Evolutionary conservation across 345 rosid genomes (phyloP).

Genomic region (rapeseed (Brassica napus)): DNA sequence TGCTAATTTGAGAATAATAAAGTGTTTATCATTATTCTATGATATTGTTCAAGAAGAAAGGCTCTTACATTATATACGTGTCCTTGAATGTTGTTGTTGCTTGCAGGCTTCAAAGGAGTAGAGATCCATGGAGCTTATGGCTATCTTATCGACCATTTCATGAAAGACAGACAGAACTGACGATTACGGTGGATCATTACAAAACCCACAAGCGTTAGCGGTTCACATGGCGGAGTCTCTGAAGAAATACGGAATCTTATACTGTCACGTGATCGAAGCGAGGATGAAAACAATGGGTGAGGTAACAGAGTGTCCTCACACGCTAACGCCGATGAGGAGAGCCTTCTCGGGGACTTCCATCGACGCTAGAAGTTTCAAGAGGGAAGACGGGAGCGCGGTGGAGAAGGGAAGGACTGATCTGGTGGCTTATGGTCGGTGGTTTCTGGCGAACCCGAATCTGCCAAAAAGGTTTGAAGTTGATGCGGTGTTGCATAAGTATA

Average conservation of each 20-base stretch:
- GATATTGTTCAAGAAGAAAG: neutral
- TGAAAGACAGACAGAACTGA: constrained; percentile 78
- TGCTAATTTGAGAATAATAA: neutral
- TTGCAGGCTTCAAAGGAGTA: constrained; percentile 69
- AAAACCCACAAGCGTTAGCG: constrained; percentile 64
- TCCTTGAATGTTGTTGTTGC: constrained; percentile 13
- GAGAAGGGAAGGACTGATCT: constrained; percentile 54
- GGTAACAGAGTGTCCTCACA: constrained; percentile 32
- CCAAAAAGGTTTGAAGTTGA: constrained; percentile 60
- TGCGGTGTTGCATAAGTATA: constrained; percentile 58
- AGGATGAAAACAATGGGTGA: constrained; percentile 42
- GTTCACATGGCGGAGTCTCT: constrained; percentile 62
- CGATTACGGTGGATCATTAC: constrained; percentile 66
- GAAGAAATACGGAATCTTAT: constrained; percentile 56
- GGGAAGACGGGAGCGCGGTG: constrained; percentile 57
- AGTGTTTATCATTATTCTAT: neutral
- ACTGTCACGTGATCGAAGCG: constrained; percentile 74
- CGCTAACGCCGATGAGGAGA: constrained; percentile 58
- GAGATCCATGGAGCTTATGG: constrained; percentile 85
- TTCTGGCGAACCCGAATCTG: constrained; percentile 72
- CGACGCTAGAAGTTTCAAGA: constrained; percentile 56
- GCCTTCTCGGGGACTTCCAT: constrained; percentile 67
- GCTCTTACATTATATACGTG: neutral
- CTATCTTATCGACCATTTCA: constrained; percentile 62
- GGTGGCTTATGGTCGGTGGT: constrained; percentile 57